Conservation (phyloP, 1,284 basidiomycete species). For the Ustilago hordei region DNA sequence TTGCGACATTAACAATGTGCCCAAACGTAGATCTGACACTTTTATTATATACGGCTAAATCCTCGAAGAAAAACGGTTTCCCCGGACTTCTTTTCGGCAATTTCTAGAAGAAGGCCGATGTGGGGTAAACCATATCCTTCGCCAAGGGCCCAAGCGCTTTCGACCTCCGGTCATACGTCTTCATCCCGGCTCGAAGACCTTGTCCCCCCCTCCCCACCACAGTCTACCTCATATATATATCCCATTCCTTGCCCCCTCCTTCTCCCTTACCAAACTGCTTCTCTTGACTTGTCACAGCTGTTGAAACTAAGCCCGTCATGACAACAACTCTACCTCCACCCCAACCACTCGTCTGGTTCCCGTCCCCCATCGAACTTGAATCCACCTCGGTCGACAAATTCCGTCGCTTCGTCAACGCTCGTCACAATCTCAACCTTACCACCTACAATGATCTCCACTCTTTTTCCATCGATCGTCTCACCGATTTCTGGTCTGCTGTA, state of each 20-base stretch:
- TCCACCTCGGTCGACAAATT: constrained; percentile 49
- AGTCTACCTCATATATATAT: background rate
- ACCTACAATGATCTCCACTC: constrained; percentile 53
- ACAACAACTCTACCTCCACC: constrained; percentile 3
- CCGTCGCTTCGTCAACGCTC: constrained; percentile 42
- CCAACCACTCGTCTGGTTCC: constrained; percentile 48
- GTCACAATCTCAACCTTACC: constrained; percentile 32
- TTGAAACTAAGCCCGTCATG: constrained; percentile 2
- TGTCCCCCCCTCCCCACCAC: background rate
- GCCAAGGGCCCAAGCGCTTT: too few relatives aligned
- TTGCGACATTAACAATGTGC: background rate
- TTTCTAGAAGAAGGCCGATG: background rate
- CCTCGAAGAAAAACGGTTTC: background rate
- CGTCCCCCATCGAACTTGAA: constrained; percentile 27
- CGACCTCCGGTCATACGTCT: background rate
- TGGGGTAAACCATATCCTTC: background rate
- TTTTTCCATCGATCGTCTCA: constrained; percentile 46
- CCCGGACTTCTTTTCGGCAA: background rate
- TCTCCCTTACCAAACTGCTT: background rate
- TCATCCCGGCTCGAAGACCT: background rate
- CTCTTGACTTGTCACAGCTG: too few relatives aligned
- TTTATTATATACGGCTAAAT: background rate
- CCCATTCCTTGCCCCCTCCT: background rate
- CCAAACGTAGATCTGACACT: background rate
- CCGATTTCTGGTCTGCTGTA: constrained; percentile 47